Evolutionary conservation across 163 green algal species (phyloP), one percentile per base, ranked within the genome.

Genomic region (Scenedesmus sp.): DNA sequence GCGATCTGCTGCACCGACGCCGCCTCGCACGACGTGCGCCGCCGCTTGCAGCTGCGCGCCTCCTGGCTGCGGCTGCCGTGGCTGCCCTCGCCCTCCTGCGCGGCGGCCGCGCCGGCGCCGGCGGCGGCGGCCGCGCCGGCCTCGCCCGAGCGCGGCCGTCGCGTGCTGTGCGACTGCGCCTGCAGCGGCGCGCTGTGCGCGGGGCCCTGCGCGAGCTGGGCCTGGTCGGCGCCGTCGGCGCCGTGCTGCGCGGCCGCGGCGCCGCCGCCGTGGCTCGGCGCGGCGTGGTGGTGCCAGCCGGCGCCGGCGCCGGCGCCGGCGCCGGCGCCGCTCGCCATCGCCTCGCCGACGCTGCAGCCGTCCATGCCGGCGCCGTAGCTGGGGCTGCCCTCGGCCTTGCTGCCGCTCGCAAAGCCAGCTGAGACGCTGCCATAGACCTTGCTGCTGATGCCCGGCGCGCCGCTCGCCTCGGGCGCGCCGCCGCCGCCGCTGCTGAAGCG

Each of bases 1-100:
- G 69, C 58, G 36, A 67, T 58, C 17, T 44, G 33, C 33, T 66
- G 51, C 39, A 64, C 51, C 24, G 69, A 67, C 10, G 39, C 69
- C 1, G 54, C 69, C 69, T 77, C 69, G 22, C 69, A 77, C 15
- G 69, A 77, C 10, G 69, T 66, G 22, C 69, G 33, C 34, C 57
- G 51, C 20, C 69, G 53, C 39, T 66, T 77, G 69, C 69, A 65
- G 53, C 69, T 77, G 34, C 69, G 53, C 5, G 20, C 53, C n/a
- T 77, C 69, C 53, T 77, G 69, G 28, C 69, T 77, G 4, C 54
- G 33, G 50, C 69, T 77, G 69, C 69, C 69, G 47, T 77, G 69
- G 54, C 69, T 77, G 24, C 69, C 69, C 54, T 77, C 69, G 4
- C 69, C 69, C 22, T 77, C 69, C 13, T 77, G 69, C 34, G 51